Conservation (phyloP, 495 filamentous ascomycete species). For the Penicillium cinerascens region DNA sequence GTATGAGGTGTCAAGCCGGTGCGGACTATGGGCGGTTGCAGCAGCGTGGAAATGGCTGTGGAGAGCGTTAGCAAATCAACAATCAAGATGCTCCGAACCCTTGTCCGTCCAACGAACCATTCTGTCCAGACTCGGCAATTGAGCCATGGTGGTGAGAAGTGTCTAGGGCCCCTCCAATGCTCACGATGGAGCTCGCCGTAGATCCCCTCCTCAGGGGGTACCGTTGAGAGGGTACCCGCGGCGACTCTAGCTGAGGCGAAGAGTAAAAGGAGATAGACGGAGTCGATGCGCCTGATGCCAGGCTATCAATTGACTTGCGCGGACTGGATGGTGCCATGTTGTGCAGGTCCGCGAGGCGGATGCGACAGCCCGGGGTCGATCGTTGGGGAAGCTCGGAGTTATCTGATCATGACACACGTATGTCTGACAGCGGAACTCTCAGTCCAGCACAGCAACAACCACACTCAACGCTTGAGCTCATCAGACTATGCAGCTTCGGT, state of each 20-base stretch:
- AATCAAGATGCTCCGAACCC: neutral
- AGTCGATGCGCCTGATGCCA: slow-evolving; percentile 49
- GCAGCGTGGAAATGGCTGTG: slow-evolving; percentile 83
- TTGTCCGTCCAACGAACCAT: slow-evolving; percentile 50
- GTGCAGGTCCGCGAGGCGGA: slow-evolving; percentile 35
- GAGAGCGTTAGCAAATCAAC: slow-evolving; percentile 7
- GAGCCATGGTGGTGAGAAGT: slow-evolving; percentile 55
- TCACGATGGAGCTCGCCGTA: slow-evolving; percentile 81
- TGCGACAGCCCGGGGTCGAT: slow-evolving; percentile 34
- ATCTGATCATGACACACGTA: slow-evolving; percentile 44
- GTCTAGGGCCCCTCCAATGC: slow-evolving; percentile 73
- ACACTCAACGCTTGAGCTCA: neutral
- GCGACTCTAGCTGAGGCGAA: slow-evolving; percentile 46
- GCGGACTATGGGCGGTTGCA: slow-evolving; percentile 86
- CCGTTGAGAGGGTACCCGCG: slow-evolving; percentile 40
- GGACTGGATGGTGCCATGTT: slow-evolving; percentile 64
- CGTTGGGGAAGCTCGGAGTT: slow-evolving; percentile 30
- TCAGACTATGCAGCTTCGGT: neutral
- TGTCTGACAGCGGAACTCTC: neutral
- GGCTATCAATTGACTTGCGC: slow-evolving; percentile 68
- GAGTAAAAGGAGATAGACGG: slow-evolving; percentile 58
- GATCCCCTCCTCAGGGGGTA: slow-evolving; percentile 68
- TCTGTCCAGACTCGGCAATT: slow-evolving; percentile 73
- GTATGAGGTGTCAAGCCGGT: slow-evolving; percentile 79
- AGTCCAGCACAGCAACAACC: neutral